phyloP scores from a whole-genome alignment of 192 early-diverging fungal genomes.

The Backusella tarrabulga region DNA sequence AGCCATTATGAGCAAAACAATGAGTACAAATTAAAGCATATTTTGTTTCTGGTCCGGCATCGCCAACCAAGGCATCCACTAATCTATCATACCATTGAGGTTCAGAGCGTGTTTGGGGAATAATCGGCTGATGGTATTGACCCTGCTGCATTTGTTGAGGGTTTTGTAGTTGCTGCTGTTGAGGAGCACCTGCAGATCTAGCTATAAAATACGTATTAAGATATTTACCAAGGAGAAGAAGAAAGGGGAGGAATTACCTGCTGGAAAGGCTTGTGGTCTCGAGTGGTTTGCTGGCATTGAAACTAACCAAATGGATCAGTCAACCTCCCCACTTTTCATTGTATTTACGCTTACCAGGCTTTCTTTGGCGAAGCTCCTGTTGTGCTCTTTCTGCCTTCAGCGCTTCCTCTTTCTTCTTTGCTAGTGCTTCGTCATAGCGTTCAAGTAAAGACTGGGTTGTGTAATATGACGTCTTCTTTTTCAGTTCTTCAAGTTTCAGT shows the following conservation, averaged over 20 bases:
- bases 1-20: conserved; percentile 92
- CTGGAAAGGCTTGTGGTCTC: neutral
- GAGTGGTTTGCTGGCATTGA: conserved; percentile 3
- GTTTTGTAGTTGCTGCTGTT: neutral
- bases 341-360: conserved; percentile 2
- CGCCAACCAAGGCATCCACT: conserved; percentile 90
- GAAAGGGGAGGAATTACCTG: neutral
- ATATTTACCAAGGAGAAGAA: conserved; percentile 7
- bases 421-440: conserved; percentile 65
- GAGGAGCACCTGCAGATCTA: neutral
- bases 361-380: conserved; percentile 13
- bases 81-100: conserved; percentile 87
- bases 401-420: conserved; percentile 3
- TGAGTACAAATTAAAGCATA: conserved; percentile 92
- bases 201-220: neutral
- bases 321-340: neutral
- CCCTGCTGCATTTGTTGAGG: neutral
- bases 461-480: conserved; percentile 93
- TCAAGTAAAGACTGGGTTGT: conserved; percentile 87
- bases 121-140: conserved; percentile 11
- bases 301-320: neutral
- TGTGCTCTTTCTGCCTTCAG: neutral
- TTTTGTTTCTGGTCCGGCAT: conserved; percentile 83
- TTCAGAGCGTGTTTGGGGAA: conserved; percentile 19
- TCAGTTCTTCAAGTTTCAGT: conserved; percentile 86